Percentiles rank a stretch among this genome's conserved stretches.
phyloP scores from a whole-genome alignment of 2,329 filamentous ascomycete species.

The Diplodia corticola region DNA sequence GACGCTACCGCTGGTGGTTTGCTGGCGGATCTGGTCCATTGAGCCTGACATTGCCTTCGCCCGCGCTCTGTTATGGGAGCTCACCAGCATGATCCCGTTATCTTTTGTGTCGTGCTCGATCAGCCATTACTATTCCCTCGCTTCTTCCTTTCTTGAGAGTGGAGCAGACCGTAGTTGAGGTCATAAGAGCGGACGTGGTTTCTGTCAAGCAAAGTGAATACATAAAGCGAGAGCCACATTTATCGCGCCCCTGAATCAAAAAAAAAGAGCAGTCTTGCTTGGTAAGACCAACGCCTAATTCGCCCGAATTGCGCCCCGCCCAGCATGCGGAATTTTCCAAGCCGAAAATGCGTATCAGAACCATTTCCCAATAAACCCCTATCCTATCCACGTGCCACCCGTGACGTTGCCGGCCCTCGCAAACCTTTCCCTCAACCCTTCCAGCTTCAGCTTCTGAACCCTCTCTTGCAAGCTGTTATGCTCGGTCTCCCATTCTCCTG shows the following conservation, averaged over 20 bases:
- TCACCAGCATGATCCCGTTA: too few species aligned
- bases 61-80: too few species aligned
- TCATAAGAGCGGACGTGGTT: not conserved
- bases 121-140: not conserved
- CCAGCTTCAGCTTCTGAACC: not conserved
- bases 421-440: slow-evolving; percentile 11
- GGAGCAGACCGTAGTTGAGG: not conserved
- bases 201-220: not conserved
- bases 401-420: not conserved
- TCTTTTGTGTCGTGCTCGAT: not conserved
- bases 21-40: too few species aligned
- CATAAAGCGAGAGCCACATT: not conserved
- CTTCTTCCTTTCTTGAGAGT: not conserved
- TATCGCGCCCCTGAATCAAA: not conserved
- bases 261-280: not conserved
- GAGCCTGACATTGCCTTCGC: too few species aligned
- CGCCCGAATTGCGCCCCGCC: not conserved
- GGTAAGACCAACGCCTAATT: not conserved
- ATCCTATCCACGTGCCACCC: slow-evolving; percentile 9
- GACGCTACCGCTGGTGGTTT: too few species aligned
- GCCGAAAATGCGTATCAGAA: not conserved
- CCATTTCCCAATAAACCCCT: not conserved
- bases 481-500: not conserved
- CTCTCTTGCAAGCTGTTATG: not conserved
- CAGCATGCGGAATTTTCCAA: not conserved